phyloP scores from a whole-genome alignment of 805 yeast genomes.

The Spathaspora girioi region DNA sequence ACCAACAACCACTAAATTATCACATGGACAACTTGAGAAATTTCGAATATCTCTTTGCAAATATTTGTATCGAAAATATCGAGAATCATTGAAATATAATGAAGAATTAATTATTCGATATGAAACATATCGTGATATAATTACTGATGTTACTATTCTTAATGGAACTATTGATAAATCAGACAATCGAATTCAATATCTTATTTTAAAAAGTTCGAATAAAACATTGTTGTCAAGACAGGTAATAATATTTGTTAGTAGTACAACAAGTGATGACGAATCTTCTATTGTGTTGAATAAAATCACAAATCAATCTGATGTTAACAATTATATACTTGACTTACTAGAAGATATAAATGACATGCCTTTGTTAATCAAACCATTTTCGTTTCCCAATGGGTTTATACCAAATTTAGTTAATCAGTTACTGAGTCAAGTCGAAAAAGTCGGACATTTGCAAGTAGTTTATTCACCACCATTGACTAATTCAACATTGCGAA shows the following conservation, averaged over 20 bases:
- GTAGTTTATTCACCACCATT: conserved; percentile 6
- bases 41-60: conserved; percentile 8
- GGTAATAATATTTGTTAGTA: conserved; percentile 3
- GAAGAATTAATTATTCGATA: conserved; percentile 8
- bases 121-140: conserved; percentile 9
- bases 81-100: not conserved
- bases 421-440: conserved; percentile 4
- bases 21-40: conserved; percentile 7
- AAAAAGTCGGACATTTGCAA: conserved; percentile 2
- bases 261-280: not conserved
- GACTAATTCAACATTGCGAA: conserved; percentile 13
- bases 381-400: conserved; percentile 2
- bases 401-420: conserved; percentile 9
- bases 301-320: conserved; percentile 1
- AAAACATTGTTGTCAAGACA: conserved; percentile 5
- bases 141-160: conserved; percentile 1
- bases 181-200: conserved; percentile 6
- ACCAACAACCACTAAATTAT: conserved; percentile 1
- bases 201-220: conserved; percentile 4
- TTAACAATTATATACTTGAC: conserved; percentile 5
- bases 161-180: conserved; percentile 3
- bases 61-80: conserved; percentile 8
- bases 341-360: conserved; percentile 9
- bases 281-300: conserved; percentile 3
- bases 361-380: conserved; percentile 8